Evolutionary conservation across 169 alveolate genomes (phyloP).

Genomic region (Cyclospora cayetanensis): DNA sequence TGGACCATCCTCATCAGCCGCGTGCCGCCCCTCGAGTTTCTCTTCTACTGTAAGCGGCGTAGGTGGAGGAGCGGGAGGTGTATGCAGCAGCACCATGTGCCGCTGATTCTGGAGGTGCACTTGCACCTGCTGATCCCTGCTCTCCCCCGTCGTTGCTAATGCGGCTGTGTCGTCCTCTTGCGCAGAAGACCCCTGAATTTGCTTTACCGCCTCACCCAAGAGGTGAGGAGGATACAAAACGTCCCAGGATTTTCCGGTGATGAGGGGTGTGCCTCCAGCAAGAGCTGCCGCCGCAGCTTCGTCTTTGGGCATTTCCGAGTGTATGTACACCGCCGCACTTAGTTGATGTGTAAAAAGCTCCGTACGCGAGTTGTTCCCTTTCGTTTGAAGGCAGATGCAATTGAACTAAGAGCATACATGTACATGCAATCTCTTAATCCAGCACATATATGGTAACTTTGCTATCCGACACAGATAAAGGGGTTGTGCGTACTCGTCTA

Average conservation of each 20-base stretch:
- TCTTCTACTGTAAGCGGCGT: neutral
- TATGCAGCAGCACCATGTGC: neutral
- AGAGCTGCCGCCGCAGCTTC: constrained; percentile 7
- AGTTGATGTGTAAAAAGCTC: no score
- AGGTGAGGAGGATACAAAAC: neutral
- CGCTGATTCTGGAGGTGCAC: neutral
- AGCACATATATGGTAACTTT: no score
- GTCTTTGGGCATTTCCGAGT: constrained; percentile 15
- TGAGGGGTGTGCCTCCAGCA: neutral
- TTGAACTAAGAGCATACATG: no score
- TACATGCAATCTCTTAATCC: no score
- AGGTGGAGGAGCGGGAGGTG: constrained; percentile 28
- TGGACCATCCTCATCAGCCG: constrained; percentile 9
- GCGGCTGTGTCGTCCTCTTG: neutral
- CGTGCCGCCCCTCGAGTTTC: neutral
- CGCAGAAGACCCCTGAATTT: neutral
- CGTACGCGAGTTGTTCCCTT: no score
- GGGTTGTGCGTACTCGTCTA: no score
- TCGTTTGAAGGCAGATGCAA: no score
- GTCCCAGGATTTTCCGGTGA: constrained; percentile 48
- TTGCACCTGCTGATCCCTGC: constrained; percentile 3
- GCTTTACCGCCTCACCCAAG: constrained; percentile 16
- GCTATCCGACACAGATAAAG: no score
- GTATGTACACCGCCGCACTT: neutral
- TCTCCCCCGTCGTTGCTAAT: neutral